Evolutionary conservation across 179 eudicot species (phyloP).

Genomic region (Camellia oleifera): DNA sequence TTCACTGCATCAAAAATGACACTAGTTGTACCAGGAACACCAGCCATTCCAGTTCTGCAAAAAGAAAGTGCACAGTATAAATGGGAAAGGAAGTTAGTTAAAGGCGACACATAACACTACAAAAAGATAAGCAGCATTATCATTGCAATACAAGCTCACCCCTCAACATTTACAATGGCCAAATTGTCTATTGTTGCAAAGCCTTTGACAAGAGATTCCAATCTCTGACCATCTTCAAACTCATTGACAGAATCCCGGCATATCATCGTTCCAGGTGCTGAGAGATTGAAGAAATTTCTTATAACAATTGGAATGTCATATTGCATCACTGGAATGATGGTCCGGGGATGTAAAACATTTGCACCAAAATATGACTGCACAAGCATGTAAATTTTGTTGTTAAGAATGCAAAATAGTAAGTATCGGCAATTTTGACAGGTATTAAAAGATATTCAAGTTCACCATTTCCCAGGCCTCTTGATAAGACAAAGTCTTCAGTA

Average conservation of each 20-base stretch:
- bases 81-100: slow-evolving; percentile 9
- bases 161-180: slow-evolving; percentile 97
- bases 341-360: slow-evolving; percentile 95
- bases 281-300: slow-evolving; percentile 92
- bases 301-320: slow-evolving; percentile 92
- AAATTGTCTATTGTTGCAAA: slow-evolving; percentile 97
- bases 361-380: slow-evolving; percentile 99
- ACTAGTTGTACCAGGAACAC: slow-evolving; percentile 99
- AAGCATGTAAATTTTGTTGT: slow-evolving; percentile 18
- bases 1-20: slow-evolving; percentile 88
- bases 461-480: slow-evolving; percentile 99
- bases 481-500: slow-evolving; percentile 79
- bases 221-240: slow-evolving; percentile 39
- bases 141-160: slow-evolving; percentile 48
- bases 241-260: slow-evolving; percentile 53
- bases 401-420: slow-evolving; percentile 8
- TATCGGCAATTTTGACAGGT: slow-evolving; percentile 13
- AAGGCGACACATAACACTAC: neutral
- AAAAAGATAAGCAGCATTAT: neutral
- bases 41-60: slow-evolving; percentile 98
- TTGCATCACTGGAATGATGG: slow-evolving; percentile 95
- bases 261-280: slow-evolving; percentile 91
- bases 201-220: slow-evolving; percentile 85
- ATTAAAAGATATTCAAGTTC: slow-evolving; percentile 16
- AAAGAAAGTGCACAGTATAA: slow-evolving; percentile 23